phyloP scores from a whole-genome alignment of 352 stramenopile genomes.

The Globisporangium iwayamae region DNA sequence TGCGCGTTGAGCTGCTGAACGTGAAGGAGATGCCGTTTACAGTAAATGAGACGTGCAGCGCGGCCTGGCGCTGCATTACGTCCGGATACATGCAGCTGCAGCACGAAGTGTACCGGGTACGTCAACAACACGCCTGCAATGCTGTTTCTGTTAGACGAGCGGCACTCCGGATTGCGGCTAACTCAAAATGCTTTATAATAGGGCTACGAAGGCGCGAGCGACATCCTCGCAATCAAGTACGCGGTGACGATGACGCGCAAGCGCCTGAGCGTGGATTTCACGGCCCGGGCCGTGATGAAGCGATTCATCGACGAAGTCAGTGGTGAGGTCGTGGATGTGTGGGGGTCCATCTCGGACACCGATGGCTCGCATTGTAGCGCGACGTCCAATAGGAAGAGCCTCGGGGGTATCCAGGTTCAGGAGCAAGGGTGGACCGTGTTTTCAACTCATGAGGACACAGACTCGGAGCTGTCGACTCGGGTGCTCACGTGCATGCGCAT shows the following conservation, averaged over 20 bases:
- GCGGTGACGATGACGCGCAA: constrained; percentile 22
- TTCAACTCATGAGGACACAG: neutral
- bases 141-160: no score
- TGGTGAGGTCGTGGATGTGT: constrained; percentile 24
- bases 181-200: neutral
- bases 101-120: constrained; percentile 26
- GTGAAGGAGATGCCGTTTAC: constrained; percentile 21
- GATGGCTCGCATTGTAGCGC: neutral
- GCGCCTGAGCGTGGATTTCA: constrained; percentile 23
- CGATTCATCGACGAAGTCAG: constrained; percentile 19
- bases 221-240: constrained; percentile 29
- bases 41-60: constrained; percentile 14
- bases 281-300: constrained; percentile 27
- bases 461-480: constrained; percentile 7
- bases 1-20: constrained; percentile 24
- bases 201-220: constrained; percentile 12
- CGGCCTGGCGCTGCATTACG: constrained; percentile 28
- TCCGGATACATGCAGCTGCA: constrained; percentile 30
- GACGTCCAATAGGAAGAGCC: neutral
- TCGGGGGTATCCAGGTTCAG: constrained; percentile 2
- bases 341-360: constrained; percentile 20
- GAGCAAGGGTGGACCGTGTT: constrained; percentile 11
- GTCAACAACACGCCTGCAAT: neutral
- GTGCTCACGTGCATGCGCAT: constrained; percentile 30
- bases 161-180: no score